Base-by-base conservation (phyloP, 805 yeast species). In the Jamesozyma gamospora region DNA sequence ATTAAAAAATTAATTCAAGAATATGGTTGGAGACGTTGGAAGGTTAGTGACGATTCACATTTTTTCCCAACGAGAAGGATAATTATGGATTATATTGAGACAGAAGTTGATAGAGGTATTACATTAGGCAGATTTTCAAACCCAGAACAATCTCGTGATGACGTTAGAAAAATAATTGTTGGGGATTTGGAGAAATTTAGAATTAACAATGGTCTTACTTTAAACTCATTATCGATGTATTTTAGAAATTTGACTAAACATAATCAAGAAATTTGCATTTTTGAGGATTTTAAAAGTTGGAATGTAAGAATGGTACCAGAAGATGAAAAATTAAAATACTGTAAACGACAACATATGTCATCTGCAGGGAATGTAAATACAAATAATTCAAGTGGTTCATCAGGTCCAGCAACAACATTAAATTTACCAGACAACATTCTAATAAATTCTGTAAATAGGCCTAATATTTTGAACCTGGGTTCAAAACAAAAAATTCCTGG, bases 11-110 rank as follows among this genome's bases (percentile, higher is more conserved):
- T 62, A 35, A 62, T 62, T 25, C 58, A 60, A 32, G 53, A 48
- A 11, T 60, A 55, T 42, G 66, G 66, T 6, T 57, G 56, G 54
- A 51, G 66, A 37, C 50, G 63, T 13, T 62, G 66, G 66, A 62
- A 62, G 41, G 66, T 62, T 3, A 53, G 55, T 27, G 64, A 60
- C 9, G 66, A 62, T 43, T 62, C 66, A 1, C 66, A 62, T 46
- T 62, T 62, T 36, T 62, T 62, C 32, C 66, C 66, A 4, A 62
- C 64, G 9, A 51, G 66, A 39, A 50, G 63, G 39, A 56, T 60
- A n/a, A 60, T 62, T 13, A 60, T 62, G 47, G 65, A 62, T 40
- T 62, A 60, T 35, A 62, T 62, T 32, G 66, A 62, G 39, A 52
- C 53, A 19, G 66, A 62, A 44, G 47, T 55, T 29, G 60, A 58